Base-by-base conservation (phyloP, 768 basidiomycete genomes). In the Termitomyces heimii region DNA sequence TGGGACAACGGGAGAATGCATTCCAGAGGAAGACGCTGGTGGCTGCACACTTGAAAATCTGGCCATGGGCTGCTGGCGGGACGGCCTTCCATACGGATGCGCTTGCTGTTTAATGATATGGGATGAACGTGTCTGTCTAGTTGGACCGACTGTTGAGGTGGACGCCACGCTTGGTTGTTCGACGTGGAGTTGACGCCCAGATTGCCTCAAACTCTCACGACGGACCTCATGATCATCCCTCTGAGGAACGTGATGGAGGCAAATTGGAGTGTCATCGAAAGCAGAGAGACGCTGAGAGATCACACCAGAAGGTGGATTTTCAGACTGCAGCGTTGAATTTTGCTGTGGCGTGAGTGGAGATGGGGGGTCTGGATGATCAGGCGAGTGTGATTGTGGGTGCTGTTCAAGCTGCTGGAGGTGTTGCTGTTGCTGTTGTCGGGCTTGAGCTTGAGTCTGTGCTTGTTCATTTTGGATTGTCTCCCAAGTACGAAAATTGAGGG, bases 401-500 rank as follows among this genome's bases (percentile, higher is more conserved):
- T 66, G 65, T 22, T 67, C 37, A 37, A 37, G 67, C 45, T 66
- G 66, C 37, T 63, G 66, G 45, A 65, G 58, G 22, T 51, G 51
- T 42, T 58, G 54, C 40, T 54, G 61, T 49, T 56, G 60, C 51
- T 51, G 62, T 31, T 74, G 73, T 57, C 73, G 73, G 53, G 72
- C 42, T 53, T 57, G 55, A 18, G 42, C 48, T 45, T 57, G 56
- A 46, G 34, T 18, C 46, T 57, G 50, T 12, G 26, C 26, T 57
- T 47, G 50, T 61, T 76, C 68, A 63, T 68, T 73, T 60, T 80
- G 71, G 60, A 73, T 70, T 29, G 73, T 73, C 65, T 73, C 70
- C 75, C 76, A 74, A 58, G 74, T 66, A 56, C 74, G 74, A 69
- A 76, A 55, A 61, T 62, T 46, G 64, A 72, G 73, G 12, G 82